Evolutionary conservation across 1,139 yeast genomes (phyloP).

Genomic region (Geotrichum siamense): DNA sequence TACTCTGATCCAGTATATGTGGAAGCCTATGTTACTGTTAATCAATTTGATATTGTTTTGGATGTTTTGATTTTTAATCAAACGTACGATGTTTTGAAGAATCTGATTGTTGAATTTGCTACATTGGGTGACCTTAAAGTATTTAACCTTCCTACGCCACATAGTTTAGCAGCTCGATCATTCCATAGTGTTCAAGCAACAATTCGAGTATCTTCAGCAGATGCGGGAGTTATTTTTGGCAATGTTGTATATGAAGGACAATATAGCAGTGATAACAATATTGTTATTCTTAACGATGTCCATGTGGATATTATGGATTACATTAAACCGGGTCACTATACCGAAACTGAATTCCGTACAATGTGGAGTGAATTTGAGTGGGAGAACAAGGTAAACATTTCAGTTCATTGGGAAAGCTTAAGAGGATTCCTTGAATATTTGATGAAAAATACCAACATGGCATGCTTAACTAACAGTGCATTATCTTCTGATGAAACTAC

Average conservation of each 20-base stretch:
- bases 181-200: constrained; percentile 87
- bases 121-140: constrained; percentile 94
- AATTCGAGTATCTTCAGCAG: constrained; percentile 92
- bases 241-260: constrained; percentile 95
- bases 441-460: constrained; percentile 85
- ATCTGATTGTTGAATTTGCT: constrained; percentile 90
- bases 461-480: constrained; percentile 87
- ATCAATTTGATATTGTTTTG: constrained; percentile 90
- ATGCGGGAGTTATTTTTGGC: constrained; percentile 95
- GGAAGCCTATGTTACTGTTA: constrained; percentile 90
- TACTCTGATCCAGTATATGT: constrained; percentile 97
- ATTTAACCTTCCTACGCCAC: constrained; percentile 87
- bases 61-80: constrained; percentile 94
- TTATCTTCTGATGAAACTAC: constrained; percentile 34
- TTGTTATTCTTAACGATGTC: constrained; percentile 88
- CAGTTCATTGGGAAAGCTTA: constrained; percentile 59
- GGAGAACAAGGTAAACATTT: constrained; percentile 96
- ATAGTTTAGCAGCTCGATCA: constrained; percentile 92
- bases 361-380: constrained; percentile 99
- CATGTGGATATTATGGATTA: constrained; percentile 97
- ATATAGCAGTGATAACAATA: constrained; percentile 82
- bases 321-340: constrained; percentile 86
- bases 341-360: constrained; percentile 84
- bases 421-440: constrained; percentile 74
- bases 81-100: constrained; percentile 83